Percentiles rank a stretch among this genome's conserved stretches.
Evolutionary conservation across 768 basidiomycete genomes (phyloP).

Genomic region (Austroboletus eburneus): DNA sequence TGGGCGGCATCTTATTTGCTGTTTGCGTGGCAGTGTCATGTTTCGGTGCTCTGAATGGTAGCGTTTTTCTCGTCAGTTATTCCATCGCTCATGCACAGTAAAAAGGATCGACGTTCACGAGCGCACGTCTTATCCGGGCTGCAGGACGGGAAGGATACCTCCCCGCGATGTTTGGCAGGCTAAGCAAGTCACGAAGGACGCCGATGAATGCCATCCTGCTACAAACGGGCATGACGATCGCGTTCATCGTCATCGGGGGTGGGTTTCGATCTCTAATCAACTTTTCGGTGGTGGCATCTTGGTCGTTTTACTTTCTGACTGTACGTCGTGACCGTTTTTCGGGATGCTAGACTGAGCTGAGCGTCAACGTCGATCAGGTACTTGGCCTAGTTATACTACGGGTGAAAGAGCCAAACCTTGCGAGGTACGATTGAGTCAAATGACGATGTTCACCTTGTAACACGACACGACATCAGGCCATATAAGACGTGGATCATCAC

Average conservation of each 20-base stretch:
- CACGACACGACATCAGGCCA: conserved; percentile 48
- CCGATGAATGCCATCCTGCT: conserved; percentile 86
- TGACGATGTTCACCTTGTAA: conserved; percentile 3
- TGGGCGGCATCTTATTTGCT: conserved; percentile 87
- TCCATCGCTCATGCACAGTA: conserved; percentile 4
- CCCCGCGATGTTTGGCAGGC: conserved; percentile 74
- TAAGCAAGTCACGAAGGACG: conserved; percentile 73
- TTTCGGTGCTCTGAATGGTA: conserved; percentile 91
- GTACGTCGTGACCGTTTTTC: conserved; percentile 38
- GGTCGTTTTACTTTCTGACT: conserved; percentile 86
- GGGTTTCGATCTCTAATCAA: conserved; percentile 88
- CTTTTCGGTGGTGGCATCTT: conserved; percentile 82
- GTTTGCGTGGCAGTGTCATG: conserved; percentile 91
- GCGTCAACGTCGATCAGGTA: conserved; percentile 46
- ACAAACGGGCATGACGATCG: conserved; percentile 67
- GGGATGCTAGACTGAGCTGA: neutral
- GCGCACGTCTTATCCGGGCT: conserved; percentile 82
- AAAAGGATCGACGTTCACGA: conserved; percentile 66
- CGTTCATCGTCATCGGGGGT: conserved; percentile 82
- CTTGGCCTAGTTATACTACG: conserved; percentile 85
- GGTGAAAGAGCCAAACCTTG: conserved; percentile 84
- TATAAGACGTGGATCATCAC: conserved; percentile 92
- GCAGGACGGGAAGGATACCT: conserved; percentile 87
- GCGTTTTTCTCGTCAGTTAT: conserved; percentile 5
- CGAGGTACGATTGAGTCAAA: conserved; percentile 47